Evolutionary conservation across 805 yeast genomes (phyloP).

Genomic region (Candida namnaoensis): DNA sequence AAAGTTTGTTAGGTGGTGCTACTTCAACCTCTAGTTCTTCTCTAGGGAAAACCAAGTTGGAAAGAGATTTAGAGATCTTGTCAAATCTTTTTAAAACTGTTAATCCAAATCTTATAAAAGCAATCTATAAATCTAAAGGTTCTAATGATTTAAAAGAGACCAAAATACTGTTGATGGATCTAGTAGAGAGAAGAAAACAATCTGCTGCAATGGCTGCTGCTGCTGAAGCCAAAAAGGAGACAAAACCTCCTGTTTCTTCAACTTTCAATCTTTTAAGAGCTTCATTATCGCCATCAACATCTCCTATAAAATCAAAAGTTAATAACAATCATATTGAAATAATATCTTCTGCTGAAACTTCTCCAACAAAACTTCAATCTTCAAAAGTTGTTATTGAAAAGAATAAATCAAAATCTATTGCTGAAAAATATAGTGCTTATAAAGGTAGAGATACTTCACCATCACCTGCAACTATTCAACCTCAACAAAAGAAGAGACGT

Average conservation of each 20-base stretch:
- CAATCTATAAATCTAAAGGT: constrained; percentile 29
- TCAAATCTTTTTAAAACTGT: constrained; percentile 22
- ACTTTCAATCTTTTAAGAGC: not conserved
- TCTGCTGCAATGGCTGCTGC: constrained; percentile 7
- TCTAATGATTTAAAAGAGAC: constrained; percentile 22
- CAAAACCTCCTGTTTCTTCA: not conserved
- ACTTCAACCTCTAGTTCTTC: constrained; percentile 1
- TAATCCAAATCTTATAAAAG: constrained; percentile 24
- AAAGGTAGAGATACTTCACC: constrained; percentile 12
- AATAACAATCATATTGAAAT: constrained; percentile 7
- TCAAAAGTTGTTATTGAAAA: constrained; percentile 24
- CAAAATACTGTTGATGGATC: constrained; percentile 20
- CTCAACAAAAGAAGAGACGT: constrained; percentile 24
- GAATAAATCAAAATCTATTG: constrained; percentile 26
- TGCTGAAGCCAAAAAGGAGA: no score
- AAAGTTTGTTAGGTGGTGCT: constrained; percentile 11
- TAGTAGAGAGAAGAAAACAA: constrained; percentile 20
- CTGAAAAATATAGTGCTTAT: constrained; percentile 23
- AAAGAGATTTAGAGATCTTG: constrained; percentile 15
- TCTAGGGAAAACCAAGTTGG: constrained; percentile 2
- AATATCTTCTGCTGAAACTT: constrained; percentile 17
- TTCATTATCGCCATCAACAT: no score
- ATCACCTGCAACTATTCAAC: constrained; percentile 5
- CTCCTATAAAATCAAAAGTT: not conserved
- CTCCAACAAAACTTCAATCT: constrained; percentile 18